phyloP scores from a whole-genome alignment of 1,139 yeast species.

The Pichia cactophila region DNA sequence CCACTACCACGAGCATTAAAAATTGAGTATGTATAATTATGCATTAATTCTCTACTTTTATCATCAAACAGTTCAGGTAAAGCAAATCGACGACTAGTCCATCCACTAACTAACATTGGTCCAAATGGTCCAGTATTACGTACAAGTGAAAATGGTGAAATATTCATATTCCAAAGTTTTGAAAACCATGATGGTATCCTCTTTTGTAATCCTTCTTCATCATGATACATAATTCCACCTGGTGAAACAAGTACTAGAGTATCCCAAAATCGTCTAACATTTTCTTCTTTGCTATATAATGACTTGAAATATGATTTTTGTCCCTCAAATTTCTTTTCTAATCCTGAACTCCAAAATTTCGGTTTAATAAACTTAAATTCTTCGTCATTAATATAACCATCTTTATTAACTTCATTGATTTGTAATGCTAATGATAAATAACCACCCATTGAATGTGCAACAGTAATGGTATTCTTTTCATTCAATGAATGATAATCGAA shows the following conservation, averaged over 20 bases:
- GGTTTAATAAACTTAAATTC: constrained; percentile 11
- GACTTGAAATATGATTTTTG: constrained; percentile 4
- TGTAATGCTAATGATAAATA: constrained; percentile 41
- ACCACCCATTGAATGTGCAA: constrained; percentile 63
- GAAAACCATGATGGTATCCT: constrained; percentile 57
- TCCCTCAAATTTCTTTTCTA: constrained; percentile 1
- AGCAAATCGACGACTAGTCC: constrained; percentile 64
- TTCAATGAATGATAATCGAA: constrained; percentile 30
- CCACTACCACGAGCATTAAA: constrained; percentile 70
- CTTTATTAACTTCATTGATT: constrained; percentile 14
- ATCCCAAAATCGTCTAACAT: constrained; percentile 31
- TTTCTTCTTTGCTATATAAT: constrained; percentile 1
- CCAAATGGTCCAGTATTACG: constrained; percentile 61
- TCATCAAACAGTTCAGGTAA: constrained; percentile 25
- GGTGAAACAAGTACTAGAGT: constrained; percentile 50
- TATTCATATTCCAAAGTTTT: constrained; percentile 59
- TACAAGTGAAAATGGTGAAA: constrained; percentile 63
- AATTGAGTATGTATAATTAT: constrained; percentile 60
- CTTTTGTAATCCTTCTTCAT: constrained; percentile 25
- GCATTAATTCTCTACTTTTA: constrained; percentile 41
- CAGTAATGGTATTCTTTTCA: constrained; percentile 33
- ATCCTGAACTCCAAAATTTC: neutral
- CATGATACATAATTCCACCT: constrained; percentile 45
- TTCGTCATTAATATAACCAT: constrained; percentile 6
- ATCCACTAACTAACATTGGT: constrained; percentile 65